Evolutionary conservation across 495 filamentous ascomycete genomes (phyloP).

Genomic region (Apiosordaria backusii): DNA sequence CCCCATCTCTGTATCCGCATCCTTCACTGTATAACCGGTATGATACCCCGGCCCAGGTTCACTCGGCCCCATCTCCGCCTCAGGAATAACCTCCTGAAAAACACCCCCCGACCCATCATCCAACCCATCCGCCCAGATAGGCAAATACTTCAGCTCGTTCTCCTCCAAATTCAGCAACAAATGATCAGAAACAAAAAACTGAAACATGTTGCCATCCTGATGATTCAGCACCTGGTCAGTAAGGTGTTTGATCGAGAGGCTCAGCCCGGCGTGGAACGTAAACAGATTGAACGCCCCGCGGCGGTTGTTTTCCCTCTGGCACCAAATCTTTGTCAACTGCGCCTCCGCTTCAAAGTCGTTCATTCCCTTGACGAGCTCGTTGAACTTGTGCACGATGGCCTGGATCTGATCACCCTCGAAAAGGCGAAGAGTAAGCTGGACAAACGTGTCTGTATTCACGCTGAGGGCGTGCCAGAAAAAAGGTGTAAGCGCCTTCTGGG

Average conservation of each 20-base stretch:
- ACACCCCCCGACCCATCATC: conserved; percentile 46
- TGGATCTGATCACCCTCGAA: neutral
- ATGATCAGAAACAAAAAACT: conserved; percentile 32
- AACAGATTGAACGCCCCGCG: neutral
- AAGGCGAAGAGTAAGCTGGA: neutral
- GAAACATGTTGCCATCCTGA: conserved; percentile 12
- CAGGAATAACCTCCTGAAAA: conserved; percentile 38
- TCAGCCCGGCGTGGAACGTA: conserved; percentile 12
- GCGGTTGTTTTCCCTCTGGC: neutral
- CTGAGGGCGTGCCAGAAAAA: conserved; percentile 33
- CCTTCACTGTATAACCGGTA: conserved; percentile 37
- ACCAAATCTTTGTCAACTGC: neutral
- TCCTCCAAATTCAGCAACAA: conserved; percentile 32
- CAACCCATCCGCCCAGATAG: conserved; percentile 43
- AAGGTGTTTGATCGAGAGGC: neutral
- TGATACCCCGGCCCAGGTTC: conserved; percentile 45
- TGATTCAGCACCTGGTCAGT: conserved; percentile 7
- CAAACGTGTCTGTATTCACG: neutral
- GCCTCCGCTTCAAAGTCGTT: neutral
- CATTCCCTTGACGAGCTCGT: neutral
- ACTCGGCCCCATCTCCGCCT: conserved; percentile 38
- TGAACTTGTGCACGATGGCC: neutral
- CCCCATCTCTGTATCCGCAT: conserved; percentile 10
- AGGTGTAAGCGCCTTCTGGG: conserved; percentile 31
- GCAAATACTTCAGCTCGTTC: conserved; percentile 42